Evolutionary conservation across 108 stramenopile species (phyloP).

Genomic region (Fistulifera pelliculosa): DNA sequence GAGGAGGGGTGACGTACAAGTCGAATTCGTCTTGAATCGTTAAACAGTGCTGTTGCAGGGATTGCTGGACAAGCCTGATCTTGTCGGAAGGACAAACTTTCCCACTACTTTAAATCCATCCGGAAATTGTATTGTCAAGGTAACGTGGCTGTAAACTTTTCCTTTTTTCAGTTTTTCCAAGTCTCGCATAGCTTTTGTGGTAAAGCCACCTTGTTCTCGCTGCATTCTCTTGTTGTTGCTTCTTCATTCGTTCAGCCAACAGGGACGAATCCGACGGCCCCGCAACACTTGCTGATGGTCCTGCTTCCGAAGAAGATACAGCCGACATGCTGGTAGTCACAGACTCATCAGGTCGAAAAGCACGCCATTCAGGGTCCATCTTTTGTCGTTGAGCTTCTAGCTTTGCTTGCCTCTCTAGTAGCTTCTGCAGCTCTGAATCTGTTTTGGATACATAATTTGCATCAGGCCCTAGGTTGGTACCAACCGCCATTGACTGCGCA

Average conservation of each 20-base stretch:
- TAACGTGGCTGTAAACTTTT: conserved; percentile 68
- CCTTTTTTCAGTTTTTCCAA: conserved; percentile 60
- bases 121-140: conserved; percentile 54
- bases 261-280: conserved; percentile 41
- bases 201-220: conserved; percentile 65
- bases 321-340: conserved; percentile 1
- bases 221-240: conserved; percentile 32
- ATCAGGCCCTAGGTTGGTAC: conserved; percentile 35
- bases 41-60: conserved; percentile 18
- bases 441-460: conserved; percentile 21
- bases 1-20: conserved; percentile 71
- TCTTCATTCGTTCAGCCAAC: conserved; percentile 36
- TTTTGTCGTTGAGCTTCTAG: conserved; percentile 47
- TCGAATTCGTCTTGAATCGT: conserved; percentile 27
- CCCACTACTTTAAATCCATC: conserved; percentile 46
- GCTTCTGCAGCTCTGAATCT: conserved; percentile 30
- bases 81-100: conserved; percentile 57
- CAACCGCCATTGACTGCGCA: conserved; percentile 49
- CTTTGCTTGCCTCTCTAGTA: conserved; percentile 34
- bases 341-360: conserved; percentile 30
- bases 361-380: conserved; percentile 43
- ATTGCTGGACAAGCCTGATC: conserved; percentile 27
- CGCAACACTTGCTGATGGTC: not conserved
- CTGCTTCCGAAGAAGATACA: conserved; percentile 8
- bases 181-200: conserved; percentile 82